Evolutionary conservation across 1,139 yeast genomes (phyloP), one percentile per base, ranked within the genome.

Genomic region (Waltiozyma sp.): DNA sequence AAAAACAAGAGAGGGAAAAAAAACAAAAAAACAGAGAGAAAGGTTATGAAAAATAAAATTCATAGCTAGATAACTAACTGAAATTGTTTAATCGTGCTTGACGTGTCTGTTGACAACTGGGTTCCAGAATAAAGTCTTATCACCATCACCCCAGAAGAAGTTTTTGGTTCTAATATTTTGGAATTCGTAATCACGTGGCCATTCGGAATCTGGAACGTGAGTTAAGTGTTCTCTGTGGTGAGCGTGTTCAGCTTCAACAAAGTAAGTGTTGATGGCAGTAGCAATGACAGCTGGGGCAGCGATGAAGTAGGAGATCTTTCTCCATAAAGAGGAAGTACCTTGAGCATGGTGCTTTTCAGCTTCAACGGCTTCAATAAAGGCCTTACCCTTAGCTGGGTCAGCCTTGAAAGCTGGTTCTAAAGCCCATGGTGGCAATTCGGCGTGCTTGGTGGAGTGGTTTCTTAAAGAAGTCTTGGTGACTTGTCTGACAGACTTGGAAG

Each of bases 91-190:
- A 43, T 47, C 46, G 37, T 51, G 45, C 46, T 46, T 52, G 47
- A 82, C 69, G 73, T 85, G 84, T 75, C 95, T 84, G 83, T 91
- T 91, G 63, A 86, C 76, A 60, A 78, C 84, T 46, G 84, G 72
- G 73, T 87, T 88, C 98, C 98, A 91, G 83, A 91, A 91, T 63
- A 84, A 71, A 51, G 97, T 87, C 76, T 86, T 80, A 74, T 88
- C 95, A 63, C 98, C 97, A 63, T 91, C 89, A 62, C 97, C 97
- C 97, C 97, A 91, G 81, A 87, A 89, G 77, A 76, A 84, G 63
- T 84, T 82, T 67, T 78, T 81, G 61, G 65, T 65, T 77, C 97
- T 85, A 58, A 87, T 66, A 75, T 91, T 89, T 73, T 82, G 89
- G 77, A 79, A 91, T 53, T 80, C 91, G 71, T 85, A 86, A 68